phyloP scores from a whole-genome alignment of 441 rosid species.

The Adansonia grandidieri region DNA sequence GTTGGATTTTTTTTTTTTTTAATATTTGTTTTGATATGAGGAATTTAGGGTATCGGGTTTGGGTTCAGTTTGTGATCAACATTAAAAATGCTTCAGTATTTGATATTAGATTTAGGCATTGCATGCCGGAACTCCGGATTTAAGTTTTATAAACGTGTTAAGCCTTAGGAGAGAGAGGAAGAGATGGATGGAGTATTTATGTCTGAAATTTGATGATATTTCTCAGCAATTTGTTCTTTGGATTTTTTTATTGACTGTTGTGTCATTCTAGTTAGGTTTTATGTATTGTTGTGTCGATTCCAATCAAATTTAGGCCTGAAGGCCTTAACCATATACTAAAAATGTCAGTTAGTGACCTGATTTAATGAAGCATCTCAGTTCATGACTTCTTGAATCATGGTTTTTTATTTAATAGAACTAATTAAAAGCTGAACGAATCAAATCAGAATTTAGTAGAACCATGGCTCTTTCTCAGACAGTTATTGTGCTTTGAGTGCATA shows the following conservation, averaged over 20 bases:
- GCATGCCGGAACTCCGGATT: background rate
- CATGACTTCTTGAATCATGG: background rate
- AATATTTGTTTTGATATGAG: background rate
- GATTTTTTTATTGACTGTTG: slow-evolving; percentile 1
- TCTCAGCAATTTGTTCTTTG: background rate
- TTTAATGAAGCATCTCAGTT: background rate
- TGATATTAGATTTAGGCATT: slow-evolving; percentile 16
- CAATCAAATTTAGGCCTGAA: background rate
- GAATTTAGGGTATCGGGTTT: slow-evolving; percentile 16
- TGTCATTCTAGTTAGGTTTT: background rate
- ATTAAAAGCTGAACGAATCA: background rate
- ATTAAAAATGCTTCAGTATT: background rate
- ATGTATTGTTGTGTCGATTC: background rate
- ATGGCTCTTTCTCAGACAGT: background rate
- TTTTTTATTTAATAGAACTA: slow-evolving; percentile 3
- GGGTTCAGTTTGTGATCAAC: background rate
- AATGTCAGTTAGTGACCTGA: background rate
- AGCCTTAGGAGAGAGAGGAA: background rate
- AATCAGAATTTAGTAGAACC: background rate
- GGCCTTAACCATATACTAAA: background rate
- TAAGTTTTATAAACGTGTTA: background rate
- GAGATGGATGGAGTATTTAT: background rate
- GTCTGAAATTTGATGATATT: slow-evolving; percentile 8
- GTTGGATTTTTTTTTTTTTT: background rate
- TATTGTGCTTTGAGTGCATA: background rate